These are phyloP conservation scores for Citrus hindsii DNA, from an alignment of 345 rosid genomes.

Conservation along the genomic window DNA sequence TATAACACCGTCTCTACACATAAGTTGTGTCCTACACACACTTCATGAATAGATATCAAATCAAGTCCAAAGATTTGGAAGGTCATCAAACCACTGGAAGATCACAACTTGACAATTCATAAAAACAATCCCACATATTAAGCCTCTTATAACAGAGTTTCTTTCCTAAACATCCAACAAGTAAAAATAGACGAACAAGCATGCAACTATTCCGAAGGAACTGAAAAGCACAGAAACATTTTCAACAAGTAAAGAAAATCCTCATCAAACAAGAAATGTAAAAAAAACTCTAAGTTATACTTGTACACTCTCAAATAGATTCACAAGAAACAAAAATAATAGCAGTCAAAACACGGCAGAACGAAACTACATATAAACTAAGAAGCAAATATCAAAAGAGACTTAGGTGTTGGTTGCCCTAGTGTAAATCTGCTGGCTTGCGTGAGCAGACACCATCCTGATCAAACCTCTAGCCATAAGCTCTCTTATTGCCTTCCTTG, in stretches of 20 bases:
- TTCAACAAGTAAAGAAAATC: neutral
- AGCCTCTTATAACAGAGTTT: too few species aligned
- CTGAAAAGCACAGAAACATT: neutral
- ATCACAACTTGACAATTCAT: neutral
- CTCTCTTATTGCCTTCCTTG: conserved; percentile 34
- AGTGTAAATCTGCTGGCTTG: conserved; percentile 41
- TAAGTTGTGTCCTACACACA: too few species aligned
- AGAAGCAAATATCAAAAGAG: neutral
- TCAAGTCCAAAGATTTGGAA: neutral
- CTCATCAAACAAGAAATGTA: neutral
- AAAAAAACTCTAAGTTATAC: neutral
- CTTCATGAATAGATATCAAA: neutral
- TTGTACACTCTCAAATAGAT: neutral
- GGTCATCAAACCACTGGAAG: neutral
- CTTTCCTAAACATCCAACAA: neutral
- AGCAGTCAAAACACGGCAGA: neutral
- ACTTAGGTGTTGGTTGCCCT: conserved; percentile 33
- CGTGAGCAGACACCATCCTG: conserved; percentile 37
- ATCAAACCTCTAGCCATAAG: conserved; percentile 36
- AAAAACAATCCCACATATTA: too few species aligned
- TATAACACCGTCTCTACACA: neutral
- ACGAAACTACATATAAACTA: neutral
- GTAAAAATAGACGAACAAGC: neutral
- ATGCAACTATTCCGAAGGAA: neutral
- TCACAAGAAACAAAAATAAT: neutral